Percentiles rank a stretch among this genome's conserved stretches.
Evolutionary conservation across 495 filamentous ascomycete genomes (phyloP).

Genomic region (Geoglossum glabrum): DNA sequence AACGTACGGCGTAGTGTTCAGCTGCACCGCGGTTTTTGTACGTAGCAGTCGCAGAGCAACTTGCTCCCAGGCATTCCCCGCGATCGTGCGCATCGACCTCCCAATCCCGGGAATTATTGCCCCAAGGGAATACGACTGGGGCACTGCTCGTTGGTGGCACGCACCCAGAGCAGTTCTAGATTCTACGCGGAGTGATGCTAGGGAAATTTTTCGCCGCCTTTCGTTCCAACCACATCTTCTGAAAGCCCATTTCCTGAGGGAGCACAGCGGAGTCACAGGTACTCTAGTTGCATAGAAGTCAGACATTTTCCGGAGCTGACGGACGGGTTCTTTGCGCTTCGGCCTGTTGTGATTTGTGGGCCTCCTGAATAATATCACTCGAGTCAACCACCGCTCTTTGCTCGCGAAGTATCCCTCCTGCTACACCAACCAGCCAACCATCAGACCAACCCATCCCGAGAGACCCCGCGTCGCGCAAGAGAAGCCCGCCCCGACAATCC

Average conservation of each 20-base stretch:
- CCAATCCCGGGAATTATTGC: background rate
- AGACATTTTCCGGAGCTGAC: background rate
- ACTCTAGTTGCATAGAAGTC: slow-evolving; percentile 1
- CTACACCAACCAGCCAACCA: background rate
- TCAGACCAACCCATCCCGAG: background rate
- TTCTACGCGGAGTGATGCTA: background rate
- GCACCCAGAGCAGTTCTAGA: background rate
- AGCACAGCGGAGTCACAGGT: background rate
- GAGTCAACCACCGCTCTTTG: background rate
- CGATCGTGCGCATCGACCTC: background rate
- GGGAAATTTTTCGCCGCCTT: background rate
- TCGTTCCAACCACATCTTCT: background rate
- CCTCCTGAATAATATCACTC: background rate
- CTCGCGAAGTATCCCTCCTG: background rate
- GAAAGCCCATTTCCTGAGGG: background rate
- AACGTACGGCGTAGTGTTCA: background rate
- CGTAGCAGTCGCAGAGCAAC: too few species aligned
- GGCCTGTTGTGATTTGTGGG: background rate
- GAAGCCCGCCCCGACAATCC: background rate
- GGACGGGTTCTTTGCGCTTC: background rate
- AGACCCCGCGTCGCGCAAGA: background rate
- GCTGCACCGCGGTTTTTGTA: too few species aligned
- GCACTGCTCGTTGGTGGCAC: background rate
- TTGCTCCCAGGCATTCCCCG: too few species aligned
- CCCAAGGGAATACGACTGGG: background rate